Evolutionary conservation across 2,329 filamentous ascomycete genomes (phyloP), one percentile per base, ranked within the genome.

Genomic region (Ambrosiella xylebori): DNA sequence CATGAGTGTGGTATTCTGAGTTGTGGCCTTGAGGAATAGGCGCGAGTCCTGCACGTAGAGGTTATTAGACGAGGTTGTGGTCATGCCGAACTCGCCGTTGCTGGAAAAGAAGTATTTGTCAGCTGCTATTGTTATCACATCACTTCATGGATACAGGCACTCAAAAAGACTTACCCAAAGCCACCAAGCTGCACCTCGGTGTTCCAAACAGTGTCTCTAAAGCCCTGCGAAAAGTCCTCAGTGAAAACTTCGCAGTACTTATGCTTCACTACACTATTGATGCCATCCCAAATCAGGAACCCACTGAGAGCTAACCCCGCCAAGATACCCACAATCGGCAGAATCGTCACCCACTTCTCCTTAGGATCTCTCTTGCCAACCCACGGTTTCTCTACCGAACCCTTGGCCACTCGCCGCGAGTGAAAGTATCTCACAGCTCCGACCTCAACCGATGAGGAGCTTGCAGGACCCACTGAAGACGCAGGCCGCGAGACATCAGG

Each of bases 311-410:
- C 78, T 40, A 91, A 67, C 12, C 88, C 88, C 12, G 89, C 61
- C 2, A 82, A 53, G 54, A 93, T 79, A 52, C 86, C 87, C 27
- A 88, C 67, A 47, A 89, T 66, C 1, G 87, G 87, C 59, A 94
- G 77, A 62, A 91, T 88, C 1, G 84, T 89, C 7, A 88, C 82
- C 87, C 87, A 93, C 72, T 88, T 93, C 74, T 91, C 85, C 68
- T 82, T 85, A 11, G 84, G 82, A 63, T 90, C 84, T 59, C 74
- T 81, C 66, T 82, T 83, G n/a, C 78, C 70, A 44, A 85, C 70
- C 88, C 88, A 93, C 11, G 87, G 85, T 71, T 86, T 84, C 67
- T 88, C 83, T 2, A 87, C 69, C 54, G 86, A 79, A 47, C 80
- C 85, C 67, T 88, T 87, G 66, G 76, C 78, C 39, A 91, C 78